A percentile compares a stretch with the other conserved stretches of the same genome.
Conservation (phyloP, 1,284 basidiomycete genomes). For the Melampsora occidentalis region DNA sequence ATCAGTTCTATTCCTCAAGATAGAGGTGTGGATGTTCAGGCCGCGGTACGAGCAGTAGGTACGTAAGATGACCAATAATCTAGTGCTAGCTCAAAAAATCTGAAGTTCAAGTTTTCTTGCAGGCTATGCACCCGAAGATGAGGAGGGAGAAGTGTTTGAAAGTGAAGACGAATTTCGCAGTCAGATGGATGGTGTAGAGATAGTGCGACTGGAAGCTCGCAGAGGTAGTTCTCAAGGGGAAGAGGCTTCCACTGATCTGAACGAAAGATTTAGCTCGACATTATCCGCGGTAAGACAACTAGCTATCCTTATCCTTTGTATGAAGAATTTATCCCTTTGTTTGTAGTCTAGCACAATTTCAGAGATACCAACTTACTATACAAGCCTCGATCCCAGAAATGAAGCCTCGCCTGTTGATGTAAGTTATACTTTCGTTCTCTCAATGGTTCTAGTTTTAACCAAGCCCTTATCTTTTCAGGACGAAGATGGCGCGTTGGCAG, state of each 20-base stretch:
- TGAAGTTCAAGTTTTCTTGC: constrained; percentile 53
- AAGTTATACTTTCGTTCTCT: no score
- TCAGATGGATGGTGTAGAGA: not conserved
- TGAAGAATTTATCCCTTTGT: no score
- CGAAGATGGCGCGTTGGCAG: no score
- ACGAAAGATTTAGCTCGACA: not conserved
- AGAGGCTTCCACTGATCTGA: not conserved
- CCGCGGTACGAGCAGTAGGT: constrained; percentile 83
- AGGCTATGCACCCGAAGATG: constrained; percentile 52
- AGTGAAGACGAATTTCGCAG: constrained; percentile 15
- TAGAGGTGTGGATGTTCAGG: constrained; percentile 84
- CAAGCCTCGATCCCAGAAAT: no score
- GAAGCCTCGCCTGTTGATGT: no score
- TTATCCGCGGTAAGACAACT: not conserved
- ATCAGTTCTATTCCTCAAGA: constrained; percentile 93
- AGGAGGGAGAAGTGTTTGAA: constrained; percentile 64
- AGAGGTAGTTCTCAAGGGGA: not conserved
- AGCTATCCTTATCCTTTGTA: no score
- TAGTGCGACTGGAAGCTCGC: not conserved
- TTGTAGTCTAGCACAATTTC: no score
- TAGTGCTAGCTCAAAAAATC: constrained; percentile 30
- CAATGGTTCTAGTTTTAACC: no score
- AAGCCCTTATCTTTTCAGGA: no score
- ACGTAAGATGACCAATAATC: constrained; percentile 59
- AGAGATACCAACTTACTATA: no score